Percentiles rank a stretch among this genome's conserved stretches.
These are phyloP conservation scores for Russula dissimulans DNA, from an alignment of 768 basidiomycete genomes.

Conservation along the genomic window DNA sequence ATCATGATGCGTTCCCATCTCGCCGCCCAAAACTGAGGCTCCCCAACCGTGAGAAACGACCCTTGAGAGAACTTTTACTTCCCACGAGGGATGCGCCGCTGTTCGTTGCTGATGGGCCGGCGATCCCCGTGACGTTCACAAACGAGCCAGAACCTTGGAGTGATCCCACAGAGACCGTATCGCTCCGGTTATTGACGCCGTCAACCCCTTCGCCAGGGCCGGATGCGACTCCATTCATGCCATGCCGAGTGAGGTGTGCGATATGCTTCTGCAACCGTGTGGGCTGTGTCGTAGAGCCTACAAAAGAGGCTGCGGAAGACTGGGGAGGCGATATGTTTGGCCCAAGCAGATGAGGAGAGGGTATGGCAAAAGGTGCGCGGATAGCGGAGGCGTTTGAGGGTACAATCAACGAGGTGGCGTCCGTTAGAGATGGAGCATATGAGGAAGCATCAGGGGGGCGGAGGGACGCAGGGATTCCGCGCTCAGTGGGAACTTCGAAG, in stretches of 20 bases:
- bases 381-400: slow-evolving; percentile 27
- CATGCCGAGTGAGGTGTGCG: slow-evolving; percentile 73
- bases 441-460: slow-evolving; percentile 3
- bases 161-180: slow-evolving; percentile 55
- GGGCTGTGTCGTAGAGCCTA: slow-evolving; percentile 33
- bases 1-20: slow-evolving; percentile 18
- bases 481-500: slow-evolving; percentile 47
- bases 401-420: slow-evolving; percentile 34
- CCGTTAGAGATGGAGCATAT: slow-evolving; percentile 12
- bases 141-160: slow-evolving; percentile 53
- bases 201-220: slow-evolving; percentile 50
- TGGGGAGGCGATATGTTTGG: slow-evolving; percentile 37
- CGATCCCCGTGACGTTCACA: slow-evolving; percentile 56
- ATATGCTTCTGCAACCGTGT: slow-evolving; percentile 75
- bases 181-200: slow-evolving; percentile 31
- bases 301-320: slow-evolving; percentile 22
- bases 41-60: slow-evolving; percentile 68
- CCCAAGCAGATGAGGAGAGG: slow-evolving; percentile 44
- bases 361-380: slow-evolving; percentile 33
- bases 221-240: slow-evolving; percentile 73
- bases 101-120: slow-evolving; percentile 27
- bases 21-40: slow-evolving; percentile 62
- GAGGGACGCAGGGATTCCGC: slow-evolving; percentile 18
- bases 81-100: slow-evolving; percentile 53
- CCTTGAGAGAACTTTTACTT: slow-evolving; percentile 56